phyloP scores from a whole-genome alignment of 805 yeast genomes.

The Lipomyces yamanashiensis region DNA sequence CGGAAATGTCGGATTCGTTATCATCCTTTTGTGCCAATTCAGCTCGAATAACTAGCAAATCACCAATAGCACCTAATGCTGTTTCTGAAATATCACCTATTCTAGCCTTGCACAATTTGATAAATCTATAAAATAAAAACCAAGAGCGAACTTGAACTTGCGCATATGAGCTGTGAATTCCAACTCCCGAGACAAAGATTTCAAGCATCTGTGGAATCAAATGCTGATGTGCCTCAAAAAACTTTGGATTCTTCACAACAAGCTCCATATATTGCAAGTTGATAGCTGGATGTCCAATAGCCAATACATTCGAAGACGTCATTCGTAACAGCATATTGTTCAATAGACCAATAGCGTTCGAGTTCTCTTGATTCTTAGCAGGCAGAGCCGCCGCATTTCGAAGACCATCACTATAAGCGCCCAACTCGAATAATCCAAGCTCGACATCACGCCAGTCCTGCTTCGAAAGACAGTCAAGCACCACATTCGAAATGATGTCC shows the following conservation, averaged over 20 bases:
- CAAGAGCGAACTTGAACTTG: constrained; percentile 85
- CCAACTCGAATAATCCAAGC: constrained; percentile 81
- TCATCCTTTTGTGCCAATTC: constrained; percentile 48
- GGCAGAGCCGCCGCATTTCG: constrained; percentile 75
- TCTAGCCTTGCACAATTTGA: constrained; percentile 73
- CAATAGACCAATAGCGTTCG: constrained; percentile 66
- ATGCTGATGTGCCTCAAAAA: constrained; percentile 53
- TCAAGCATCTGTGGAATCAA: constrained; percentile 68
- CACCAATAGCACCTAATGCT: constrained; percentile 62
- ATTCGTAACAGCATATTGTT: constrained; percentile 61
- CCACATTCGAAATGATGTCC: constrained; percentile 63
- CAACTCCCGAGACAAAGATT: constrained; percentile 77
- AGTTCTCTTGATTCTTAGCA: constrained; percentile 54
- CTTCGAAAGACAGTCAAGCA: constrained; percentile 53
- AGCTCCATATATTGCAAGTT: constrained; percentile 85
- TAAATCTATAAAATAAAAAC: constrained; percentile 84
- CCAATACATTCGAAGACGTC: constrained; percentile 54
- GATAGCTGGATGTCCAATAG: constrained; percentile 76
- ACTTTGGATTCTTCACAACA: constrained; percentile 74
- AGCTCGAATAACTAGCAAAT: constrained; percentile 65
- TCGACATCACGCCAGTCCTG: constrained; percentile 80
- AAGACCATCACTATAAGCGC: constrained; percentile 76
- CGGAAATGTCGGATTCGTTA: constrained; percentile 53
- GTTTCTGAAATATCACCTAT: constrained; percentile 60
- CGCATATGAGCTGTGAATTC: constrained; percentile 73